Percentiles rank a stretch among this genome's conserved stretches.
These are phyloP conservation scores for Russula sp. DNA, from an alignment of 768 basidiomycete species.

Conservation along the genomic window DNA sequence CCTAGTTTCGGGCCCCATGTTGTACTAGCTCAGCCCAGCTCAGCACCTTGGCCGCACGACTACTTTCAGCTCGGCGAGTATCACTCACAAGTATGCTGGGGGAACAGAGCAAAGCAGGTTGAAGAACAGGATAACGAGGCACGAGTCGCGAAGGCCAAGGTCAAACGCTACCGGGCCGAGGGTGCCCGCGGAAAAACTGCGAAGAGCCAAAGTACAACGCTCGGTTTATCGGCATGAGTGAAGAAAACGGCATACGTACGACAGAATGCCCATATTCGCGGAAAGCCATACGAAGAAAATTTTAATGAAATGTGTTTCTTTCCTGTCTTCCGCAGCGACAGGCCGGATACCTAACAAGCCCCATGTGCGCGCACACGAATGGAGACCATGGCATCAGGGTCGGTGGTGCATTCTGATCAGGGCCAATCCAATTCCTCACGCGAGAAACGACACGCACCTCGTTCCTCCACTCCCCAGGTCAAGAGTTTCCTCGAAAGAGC, in stretches of 20 bases:
- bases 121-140: conserved; percentile 39
- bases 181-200: conserved; percentile 40
- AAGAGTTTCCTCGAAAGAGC: conserved; percentile 22
- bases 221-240: too few species aligned
- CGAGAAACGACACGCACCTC: conserved; percentile 24
- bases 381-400: too few species aligned
- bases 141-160: conserved; percentile 38
- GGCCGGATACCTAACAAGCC: conserved; percentile 30
- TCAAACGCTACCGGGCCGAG: conserved; percentile 39
- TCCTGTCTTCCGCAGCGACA: conserved; percentile 28
- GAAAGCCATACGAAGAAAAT: conserved; percentile 38
- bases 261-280: conserved; percentile 35
- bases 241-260: conserved; percentile 24
- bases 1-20: conserved; percentile 77
- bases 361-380: too few species aligned
- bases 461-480: conserved; percentile 29
- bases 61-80: not conserved
- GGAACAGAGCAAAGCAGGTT: conserved; percentile 36
- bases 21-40: conserved; percentile 29
- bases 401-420: not conserved
- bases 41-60: not conserved
- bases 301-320: conserved; percentile 34
- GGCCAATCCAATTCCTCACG: too few species aligned
- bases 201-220: not conserved
- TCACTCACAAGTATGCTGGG: conserved; percentile 39